Evolutionary conservation across 371 early-diverging fungal species (phyloP), one percentile per base, ranked within the genome.

Genomic region (Funneliformis caledonium): DNA sequence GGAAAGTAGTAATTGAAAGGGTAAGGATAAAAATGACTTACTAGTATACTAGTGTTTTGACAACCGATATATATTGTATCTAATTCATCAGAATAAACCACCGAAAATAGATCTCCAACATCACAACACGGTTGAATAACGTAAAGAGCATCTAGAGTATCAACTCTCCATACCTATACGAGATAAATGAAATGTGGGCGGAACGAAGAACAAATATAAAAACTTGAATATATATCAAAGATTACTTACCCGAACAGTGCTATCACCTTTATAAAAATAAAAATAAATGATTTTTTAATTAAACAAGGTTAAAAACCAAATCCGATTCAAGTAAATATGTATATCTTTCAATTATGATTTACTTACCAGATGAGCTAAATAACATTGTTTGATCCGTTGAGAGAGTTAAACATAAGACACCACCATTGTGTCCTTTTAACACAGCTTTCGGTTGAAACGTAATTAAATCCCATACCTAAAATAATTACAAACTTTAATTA

Each of bases 31-130:
- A 31, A 67, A 22, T 16, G n/a, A 42, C 52, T 59, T 88, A 89
- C 92, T 88, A 94, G 94, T 75, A 95, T 92, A 81, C 93, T 93
- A 2, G 95, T 93, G 83, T 95, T 93, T 82, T 94, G 94, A 78
- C 94, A 93, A 0, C 95, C 95, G 80, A 95, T 89, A 62, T 89
- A 92, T 72, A 95, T 81, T 9, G 85, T 88, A 16, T 91, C 86
- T 37, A 86, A 85, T 5, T 80, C 56, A 19, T 87, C 86, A 2
- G 88, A 90, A 80, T 92, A 92, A 31, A 89, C 93, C 5, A 94
- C 79, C 0, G 94, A 92, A 70, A 94, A 90, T 7, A 95, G 84
- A 69, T 94, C 94, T 10, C 95, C 95, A 2, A 94, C 92, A 81
- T 94, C 92, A 67, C 89, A 91, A 31, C 92, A 91, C 4, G 94